phyloP scores from a whole-genome alignment of 1,139 yeast species.

The Torulaspora pretoriensis region DNA sequence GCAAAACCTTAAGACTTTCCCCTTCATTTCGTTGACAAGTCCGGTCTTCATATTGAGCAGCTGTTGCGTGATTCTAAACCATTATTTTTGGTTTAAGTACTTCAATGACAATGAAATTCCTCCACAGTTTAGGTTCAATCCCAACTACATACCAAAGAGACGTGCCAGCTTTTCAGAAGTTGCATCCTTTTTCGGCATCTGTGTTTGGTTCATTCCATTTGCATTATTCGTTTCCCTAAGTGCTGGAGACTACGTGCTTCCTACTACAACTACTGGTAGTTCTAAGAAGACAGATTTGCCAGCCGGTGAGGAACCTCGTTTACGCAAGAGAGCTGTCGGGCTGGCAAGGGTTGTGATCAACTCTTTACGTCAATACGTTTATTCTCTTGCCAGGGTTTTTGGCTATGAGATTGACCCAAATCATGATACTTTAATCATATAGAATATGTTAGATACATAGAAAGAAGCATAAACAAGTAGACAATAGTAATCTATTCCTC shows the following conservation, averaged over 20 bases:
- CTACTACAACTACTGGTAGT: constrained; percentile 42
- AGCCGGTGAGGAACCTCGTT: constrained; percentile 34
- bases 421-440: constrained; percentile 47
- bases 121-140: constrained; percentile 48
- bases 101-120: constrained; percentile 59
- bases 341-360: constrained; percentile 65
- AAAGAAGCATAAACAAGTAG: background rate
- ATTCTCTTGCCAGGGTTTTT: constrained; percentile 46
- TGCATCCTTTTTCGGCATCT: constrained; percentile 87
- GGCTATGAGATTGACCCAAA: constrained; percentile 65
- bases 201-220: constrained; percentile 93
- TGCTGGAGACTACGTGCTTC: constrained; percentile 87
- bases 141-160: constrained; percentile 59
- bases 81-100: constrained; percentile 84
- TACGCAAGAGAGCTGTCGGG: constrained; percentile 44
- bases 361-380: constrained; percentile 47
- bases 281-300: constrained; percentile 26
- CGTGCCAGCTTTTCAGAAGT: constrained; percentile 83
- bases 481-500: background rate
- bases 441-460: background rate
- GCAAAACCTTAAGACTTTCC: constrained; percentile 75
- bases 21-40: constrained; percentile 71
- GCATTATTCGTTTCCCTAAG: constrained; percentile 86
- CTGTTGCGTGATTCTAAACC: constrained; percentile 69
- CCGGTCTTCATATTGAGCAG: constrained; percentile 71